phyloP scores from a whole-genome alignment of 805 yeast genomes.

The Vanderwaltozyma tropicalis region DNA sequence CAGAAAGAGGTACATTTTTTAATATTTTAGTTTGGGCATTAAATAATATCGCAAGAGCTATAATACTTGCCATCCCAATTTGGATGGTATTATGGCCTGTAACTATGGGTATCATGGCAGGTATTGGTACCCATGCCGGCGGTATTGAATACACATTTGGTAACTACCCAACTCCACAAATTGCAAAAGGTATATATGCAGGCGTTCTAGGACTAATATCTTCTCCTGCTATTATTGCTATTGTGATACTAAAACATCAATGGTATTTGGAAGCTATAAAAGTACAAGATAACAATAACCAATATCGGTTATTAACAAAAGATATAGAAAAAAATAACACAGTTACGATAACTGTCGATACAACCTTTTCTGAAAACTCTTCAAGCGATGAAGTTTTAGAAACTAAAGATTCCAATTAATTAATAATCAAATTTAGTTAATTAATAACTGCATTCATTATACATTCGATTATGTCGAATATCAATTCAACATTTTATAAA shows the following conservation, averaged over 20 bases:
- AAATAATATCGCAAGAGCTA: conserved; percentile 9
- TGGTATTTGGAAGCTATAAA: background rate
- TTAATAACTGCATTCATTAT: too few relatives aligned
- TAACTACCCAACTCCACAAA: conserved; percentile 16
- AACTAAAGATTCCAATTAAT: too few relatives aligned
- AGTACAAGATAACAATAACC: too few relatives aligned
- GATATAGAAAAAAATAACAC: too few relatives aligned
- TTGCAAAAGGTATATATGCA: conserved; percentile 15
- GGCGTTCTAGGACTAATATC: conserved; percentile 11
- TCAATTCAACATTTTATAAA: too few relatives aligned
- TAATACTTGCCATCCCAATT: conserved; percentile 8
- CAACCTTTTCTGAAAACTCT: too few relatives aligned
- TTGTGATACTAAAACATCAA: conserved; percentile 11
- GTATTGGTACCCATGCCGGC: conserved; percentile 11
- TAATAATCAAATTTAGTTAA: too few relatives aligned
- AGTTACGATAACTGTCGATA: too few relatives aligned
- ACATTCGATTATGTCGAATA: too few relatives aligned
- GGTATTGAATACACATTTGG: conserved; percentile 11
- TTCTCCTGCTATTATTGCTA: conserved; percentile 12
- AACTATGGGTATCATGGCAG: conserved; percentile 20
- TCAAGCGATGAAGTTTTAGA: too few relatives aligned
- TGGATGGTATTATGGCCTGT: conserved; percentile 19
- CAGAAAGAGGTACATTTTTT: conserved; percentile 5
- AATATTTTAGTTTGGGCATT: conserved; percentile 10
- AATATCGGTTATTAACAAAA: too few relatives aligned